Conservation (phyloP, 768 basidiomycete genomes). For the Suillus americanus region DNA sequence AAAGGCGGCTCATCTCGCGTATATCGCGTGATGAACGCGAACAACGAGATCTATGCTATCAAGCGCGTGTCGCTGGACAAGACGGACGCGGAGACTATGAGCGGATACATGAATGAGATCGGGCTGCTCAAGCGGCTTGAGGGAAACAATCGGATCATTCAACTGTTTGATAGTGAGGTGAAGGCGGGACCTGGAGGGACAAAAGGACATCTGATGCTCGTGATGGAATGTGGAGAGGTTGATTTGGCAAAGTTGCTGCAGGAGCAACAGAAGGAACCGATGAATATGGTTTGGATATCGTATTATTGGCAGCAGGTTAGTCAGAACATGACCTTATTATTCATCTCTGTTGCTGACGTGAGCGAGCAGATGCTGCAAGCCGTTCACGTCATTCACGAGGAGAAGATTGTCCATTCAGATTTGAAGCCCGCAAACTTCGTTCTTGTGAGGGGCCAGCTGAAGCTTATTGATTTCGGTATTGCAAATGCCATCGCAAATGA, state of each 20-base stretch:
- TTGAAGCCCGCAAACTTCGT: constrained; percentile 99
- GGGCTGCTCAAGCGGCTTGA: constrained; percentile 89
- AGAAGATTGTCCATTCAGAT: constrained; percentile 98
- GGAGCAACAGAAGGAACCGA: constrained; percentile 78
- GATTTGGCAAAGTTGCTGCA: constrained; percentile 83
- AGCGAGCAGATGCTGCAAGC: constrained; percentile 87
- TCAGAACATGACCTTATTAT: constrained; percentile 1
- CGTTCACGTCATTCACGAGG: constrained; percentile 97
- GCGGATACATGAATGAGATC: constrained; percentile 96
- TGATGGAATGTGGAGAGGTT: constrained; percentile 97
- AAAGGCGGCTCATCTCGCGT: constrained; percentile 96
- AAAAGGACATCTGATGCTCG: constrained; percentile 76
- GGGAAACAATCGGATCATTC: constrained; percentile 90
- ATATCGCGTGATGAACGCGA: constrained; percentile 80
- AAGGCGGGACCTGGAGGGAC: constrained; percentile 61
- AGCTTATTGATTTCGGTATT: constrained; percentile 99
- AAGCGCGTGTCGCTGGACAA: constrained; percentile 91
- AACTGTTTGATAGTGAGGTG: constrained; percentile 88
- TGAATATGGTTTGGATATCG: constrained; percentile 93
- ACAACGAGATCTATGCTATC: constrained; percentile 82
- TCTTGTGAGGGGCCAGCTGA: constrained; percentile 89
- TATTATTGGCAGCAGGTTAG: constrained; percentile 96
- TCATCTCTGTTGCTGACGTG: constrained; percentile 3
- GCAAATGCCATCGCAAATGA: constrained; percentile 98
- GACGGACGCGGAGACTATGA: constrained; percentile 86